Percentiles rank a stretch among this genome's conserved stretches.
Conservation (phyloP, 306 rosid genomes). For the Chamaecrista fasciculata region DNA sequence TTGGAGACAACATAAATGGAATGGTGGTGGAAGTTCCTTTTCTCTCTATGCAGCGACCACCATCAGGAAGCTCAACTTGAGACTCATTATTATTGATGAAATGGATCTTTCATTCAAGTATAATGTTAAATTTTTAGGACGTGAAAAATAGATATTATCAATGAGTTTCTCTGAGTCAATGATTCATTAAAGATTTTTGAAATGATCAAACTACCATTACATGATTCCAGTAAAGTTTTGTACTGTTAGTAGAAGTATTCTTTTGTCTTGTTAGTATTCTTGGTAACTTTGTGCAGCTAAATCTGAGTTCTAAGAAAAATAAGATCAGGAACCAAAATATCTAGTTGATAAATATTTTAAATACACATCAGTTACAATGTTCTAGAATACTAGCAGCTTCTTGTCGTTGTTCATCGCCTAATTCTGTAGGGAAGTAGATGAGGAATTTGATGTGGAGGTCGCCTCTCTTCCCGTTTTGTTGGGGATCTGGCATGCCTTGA, state of each 20-base stretch:
- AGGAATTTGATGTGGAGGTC: slow-evolving; percentile 47
- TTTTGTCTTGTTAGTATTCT: neutral
- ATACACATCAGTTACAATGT: slow-evolving; percentile 38
- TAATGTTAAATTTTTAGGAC: neutral
- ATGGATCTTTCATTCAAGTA: neutral
- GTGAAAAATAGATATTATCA: slow-evolving; percentile 1
- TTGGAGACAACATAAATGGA: slow-evolving; percentile 66
- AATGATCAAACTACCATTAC: neutral
- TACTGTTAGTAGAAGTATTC: too few species aligned
- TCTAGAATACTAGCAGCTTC: slow-evolving; percentile 45
- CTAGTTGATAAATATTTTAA: neutral
- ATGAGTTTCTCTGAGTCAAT: neutral
- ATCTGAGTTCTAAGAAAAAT: neutral
- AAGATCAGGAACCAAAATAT: neutral
- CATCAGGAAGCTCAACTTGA: slow-evolving; percentile 41
- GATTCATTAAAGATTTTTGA: neutral
- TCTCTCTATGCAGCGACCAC: slow-evolving; percentile 65
- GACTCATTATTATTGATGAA: neutral
- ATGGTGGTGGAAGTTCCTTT: slow-evolving; percentile 71
- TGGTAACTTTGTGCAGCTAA: neutral
- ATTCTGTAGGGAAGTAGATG: slow-evolving; percentile 39
- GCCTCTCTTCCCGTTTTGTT: slow-evolving; percentile 39
- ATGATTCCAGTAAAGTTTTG: slow-evolving; percentile 11
- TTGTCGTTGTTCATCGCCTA: slow-evolving; percentile 41
- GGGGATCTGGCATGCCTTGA: slow-evolving; percentile 58